Conservation (phyloP, 768 basidiomycete genomes). For the Coprinopsis cinerea region DNA sequence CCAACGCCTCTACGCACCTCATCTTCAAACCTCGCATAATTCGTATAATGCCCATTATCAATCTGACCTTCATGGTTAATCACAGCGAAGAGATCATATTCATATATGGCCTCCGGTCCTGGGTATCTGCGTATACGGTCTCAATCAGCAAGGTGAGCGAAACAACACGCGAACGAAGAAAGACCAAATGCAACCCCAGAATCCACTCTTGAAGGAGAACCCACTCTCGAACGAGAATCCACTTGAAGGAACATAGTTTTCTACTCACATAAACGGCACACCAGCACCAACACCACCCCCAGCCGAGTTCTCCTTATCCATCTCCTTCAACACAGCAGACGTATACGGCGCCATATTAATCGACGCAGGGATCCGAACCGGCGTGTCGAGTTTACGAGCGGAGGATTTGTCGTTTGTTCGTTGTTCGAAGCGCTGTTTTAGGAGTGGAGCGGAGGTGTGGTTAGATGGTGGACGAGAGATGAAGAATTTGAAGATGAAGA, state of each 20-base stretch:
- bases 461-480: background rate
- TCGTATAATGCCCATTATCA: conserved; percentile 93
- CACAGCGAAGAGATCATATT: conserved; percentile 89
- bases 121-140: conserved; percentile 6
- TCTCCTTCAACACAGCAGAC: conserved; percentile 49
- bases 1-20: conserved; percentile 49
- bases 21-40: conserved; percentile 77
- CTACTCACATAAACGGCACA: conserved; percentile 22
- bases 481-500: conserved; percentile 3
- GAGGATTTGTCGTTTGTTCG: conserved; percentile 64
- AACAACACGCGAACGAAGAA: background rate
- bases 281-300: conserved; percentile 16
- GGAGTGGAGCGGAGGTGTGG: background rate
- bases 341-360: conserved; percentile 90
- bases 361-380: conserved; percentile 73
- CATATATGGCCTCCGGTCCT: conserved; percentile 67
- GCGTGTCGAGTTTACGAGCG: conserved; percentile 80
- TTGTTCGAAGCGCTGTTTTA: conserved; percentile 82
- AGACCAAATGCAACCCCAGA: too few relatives aligned
- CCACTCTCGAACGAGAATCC: too few relatives aligned
- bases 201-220: too few relatives aligned
- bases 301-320: conserved; percentile 40
- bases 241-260: background rate
- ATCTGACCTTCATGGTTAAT: conserved; percentile 94
- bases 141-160: background rate